Evolutionary conservation across 768 basidiomycete species (phyloP).

Genomic region (Russula compacta): DNA sequence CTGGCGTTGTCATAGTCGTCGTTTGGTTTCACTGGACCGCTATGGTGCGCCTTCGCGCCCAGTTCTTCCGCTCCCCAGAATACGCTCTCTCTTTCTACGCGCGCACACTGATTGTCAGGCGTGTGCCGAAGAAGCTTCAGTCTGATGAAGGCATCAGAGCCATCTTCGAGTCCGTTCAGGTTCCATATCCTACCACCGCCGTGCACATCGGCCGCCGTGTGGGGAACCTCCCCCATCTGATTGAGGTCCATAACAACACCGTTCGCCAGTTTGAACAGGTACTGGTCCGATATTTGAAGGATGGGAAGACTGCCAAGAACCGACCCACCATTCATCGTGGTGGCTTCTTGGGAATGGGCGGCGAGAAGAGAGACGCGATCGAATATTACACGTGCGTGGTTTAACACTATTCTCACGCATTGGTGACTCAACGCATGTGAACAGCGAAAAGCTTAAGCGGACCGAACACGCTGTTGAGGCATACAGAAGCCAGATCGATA

Average conservation of each 20-base stretch:
- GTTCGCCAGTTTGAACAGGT: constrained; percentile 88
- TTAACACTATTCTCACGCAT: not conserved
- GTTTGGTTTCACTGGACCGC: constrained; percentile 67
- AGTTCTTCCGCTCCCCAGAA: constrained; percentile 86
- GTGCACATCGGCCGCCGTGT: constrained; percentile 85
- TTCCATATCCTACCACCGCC: constrained; percentile 87
- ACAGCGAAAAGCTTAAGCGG: constrained; percentile 39
- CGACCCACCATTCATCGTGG: constrained; percentile 77
- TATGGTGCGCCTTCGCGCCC: constrained; percentile 70
- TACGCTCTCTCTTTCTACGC: constrained; percentile 90
- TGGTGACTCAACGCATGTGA: not conserved
- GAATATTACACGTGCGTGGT: constrained; percentile 79
- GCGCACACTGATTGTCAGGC: constrained; percentile 75
- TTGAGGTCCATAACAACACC: constrained; percentile 88
- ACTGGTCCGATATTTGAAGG: constrained; percentile 85
- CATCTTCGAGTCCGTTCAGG: constrained; percentile 58
- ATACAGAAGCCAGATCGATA: constrained; percentile 62
- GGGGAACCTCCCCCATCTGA: constrained; percentile 80
- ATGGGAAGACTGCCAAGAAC: constrained; percentile 66
- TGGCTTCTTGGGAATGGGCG: constrained; percentile 75
- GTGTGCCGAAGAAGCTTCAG: constrained; percentile 72
- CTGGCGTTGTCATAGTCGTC: constrained; percentile 58
- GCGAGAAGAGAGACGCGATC: constrained; percentile 82
- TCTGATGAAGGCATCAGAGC: constrained; percentile 75
- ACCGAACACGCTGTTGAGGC: constrained; percentile 69